Conservation (phyloP, 2,329 filamentous ascomycete species). For the Emydomyces testavorans region DNA sequence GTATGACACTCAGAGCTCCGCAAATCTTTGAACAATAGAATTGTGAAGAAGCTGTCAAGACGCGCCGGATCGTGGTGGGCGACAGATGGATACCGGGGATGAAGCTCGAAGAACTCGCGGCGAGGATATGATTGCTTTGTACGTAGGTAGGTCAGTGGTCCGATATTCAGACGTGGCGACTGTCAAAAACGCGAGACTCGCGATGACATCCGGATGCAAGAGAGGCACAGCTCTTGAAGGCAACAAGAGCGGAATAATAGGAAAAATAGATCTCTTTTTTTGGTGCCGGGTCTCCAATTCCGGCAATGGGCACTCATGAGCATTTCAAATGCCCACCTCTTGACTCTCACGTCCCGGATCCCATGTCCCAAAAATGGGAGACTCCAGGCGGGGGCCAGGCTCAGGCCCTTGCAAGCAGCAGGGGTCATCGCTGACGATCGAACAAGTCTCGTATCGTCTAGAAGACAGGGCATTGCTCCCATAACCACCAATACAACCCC, state of each 20-base stretch:
- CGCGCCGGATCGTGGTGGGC: neutral
- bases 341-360: neutral
- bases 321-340: conserved; percentile 4
- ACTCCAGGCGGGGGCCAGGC: neutral
- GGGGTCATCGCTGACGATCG: conserved; percentile 6
- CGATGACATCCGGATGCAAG: neutral
- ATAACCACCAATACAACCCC: conserved; percentile 5
- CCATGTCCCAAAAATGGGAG: neutral
- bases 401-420: neutral
- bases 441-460: conserved; percentile 8
- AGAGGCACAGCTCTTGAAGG: too few relatives aligned
- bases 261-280: neutral
- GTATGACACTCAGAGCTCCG: neutral
- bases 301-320: neutral
- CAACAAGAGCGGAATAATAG: neutral
- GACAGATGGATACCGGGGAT: neutral
- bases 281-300: neutral
- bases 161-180: neutral
- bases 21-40: too few relatives aligned
- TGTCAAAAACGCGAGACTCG: neutral
- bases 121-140: neutral
- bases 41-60: neutral
- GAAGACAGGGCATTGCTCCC: neutral
- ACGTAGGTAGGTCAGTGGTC: neutral
- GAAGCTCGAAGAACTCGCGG: neutral